Conservation (phyloP, 305 asterid species). For the Petunia hybrid region DNA sequence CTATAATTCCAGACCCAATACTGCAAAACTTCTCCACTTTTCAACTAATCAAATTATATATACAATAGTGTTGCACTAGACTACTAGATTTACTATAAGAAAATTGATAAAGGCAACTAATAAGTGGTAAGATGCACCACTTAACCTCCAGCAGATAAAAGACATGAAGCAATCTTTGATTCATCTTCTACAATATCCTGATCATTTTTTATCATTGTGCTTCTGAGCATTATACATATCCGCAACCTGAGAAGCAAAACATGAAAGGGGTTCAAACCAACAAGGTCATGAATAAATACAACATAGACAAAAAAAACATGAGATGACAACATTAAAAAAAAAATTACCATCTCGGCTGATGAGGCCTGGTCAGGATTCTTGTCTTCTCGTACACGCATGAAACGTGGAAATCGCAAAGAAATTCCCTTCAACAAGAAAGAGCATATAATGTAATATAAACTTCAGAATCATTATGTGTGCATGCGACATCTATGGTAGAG, state of each 20-base stretch:
- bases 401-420: slow-evolving; percentile 88
- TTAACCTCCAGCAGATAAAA: too few relatives aligned
- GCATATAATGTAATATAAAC: slow-evolving; percentile 28
- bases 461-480: neutral
- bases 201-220: slow-evolving; percentile 51
- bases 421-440: slow-evolving; percentile 65
- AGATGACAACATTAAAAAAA: neutral
- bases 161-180: neutral
- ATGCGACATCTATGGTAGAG: neutral
- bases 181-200: slow-evolving; percentile 50
- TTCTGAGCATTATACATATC: slow-evolving; percentile 86
- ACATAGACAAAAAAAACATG: neutral
- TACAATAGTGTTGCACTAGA: neutral
- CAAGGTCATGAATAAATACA: neutral
- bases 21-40: neutral
- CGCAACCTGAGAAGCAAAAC: slow-evolving; percentile 63
- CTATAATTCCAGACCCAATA: neutral
- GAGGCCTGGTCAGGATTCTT: slow-evolving; percentile 93
- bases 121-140: neutral
- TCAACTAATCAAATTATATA: neutral
- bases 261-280: neutral
- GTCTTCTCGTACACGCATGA: slow-evolving; percentile 85
- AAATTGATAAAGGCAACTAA: slow-evolving; percentile 19
- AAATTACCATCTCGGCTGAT: slow-evolving; percentile 79
- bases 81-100: neutral